Percentiles rank a stretch among this genome's conserved stretches.
Evolutionary conservation across 345 rosid genomes (phyloP).

Genomic region (Diplotaxis tenuifolia): DNA sequence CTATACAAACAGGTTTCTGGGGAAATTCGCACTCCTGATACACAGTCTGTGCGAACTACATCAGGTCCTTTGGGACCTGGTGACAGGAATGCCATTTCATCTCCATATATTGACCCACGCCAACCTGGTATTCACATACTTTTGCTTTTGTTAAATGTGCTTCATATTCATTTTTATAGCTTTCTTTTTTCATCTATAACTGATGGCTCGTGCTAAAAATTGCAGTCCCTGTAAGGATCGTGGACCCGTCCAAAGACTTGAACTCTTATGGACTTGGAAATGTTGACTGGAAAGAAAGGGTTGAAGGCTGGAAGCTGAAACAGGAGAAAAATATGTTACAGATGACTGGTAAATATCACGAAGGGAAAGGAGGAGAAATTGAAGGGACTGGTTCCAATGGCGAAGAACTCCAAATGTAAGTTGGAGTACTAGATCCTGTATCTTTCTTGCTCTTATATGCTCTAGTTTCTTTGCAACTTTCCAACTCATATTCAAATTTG

Average conservation of each 20-base stretch:
- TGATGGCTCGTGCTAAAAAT: slow-evolving; percentile 20
- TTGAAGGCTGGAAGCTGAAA: slow-evolving; percentile 98
- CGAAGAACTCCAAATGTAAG: slow-evolving; percentile 96
- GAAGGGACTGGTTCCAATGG: slow-evolving; percentile 99
- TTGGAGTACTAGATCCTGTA: slow-evolving; percentile 14
- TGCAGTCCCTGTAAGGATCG: slow-evolving; percentile 94
- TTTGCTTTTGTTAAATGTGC: slow-evolving; percentile 4
- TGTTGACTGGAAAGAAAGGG: slow-evolving; percentile 99
- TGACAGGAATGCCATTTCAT: slow-evolving; percentile 73
- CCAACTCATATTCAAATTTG: neutral
- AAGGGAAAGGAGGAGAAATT: slow-evolving; percentile 87
- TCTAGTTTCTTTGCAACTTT: neutral
- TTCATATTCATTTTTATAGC: neutral
- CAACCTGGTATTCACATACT: slow-evolving; percentile 69
- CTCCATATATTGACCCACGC: slow-evolving; percentile 93
- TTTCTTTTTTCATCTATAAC: slow-evolving; percentile 2
- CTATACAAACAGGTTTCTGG: slow-evolving; percentile 74
- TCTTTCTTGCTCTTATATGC: slow-evolving; percentile 4
- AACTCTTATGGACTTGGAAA: slow-evolving; percentile 96
- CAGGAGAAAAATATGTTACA: slow-evolving; percentile 90
- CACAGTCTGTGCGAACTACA: slow-evolving; percentile 90
- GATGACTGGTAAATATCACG: slow-evolving; percentile 69
- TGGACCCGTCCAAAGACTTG: slow-evolving; percentile 97
- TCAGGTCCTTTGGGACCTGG: slow-evolving; percentile 97
- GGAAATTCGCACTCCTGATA: slow-evolving; percentile 91